A percentile compares a stretch with the other conserved stretches of the same genome.
Evolutionary conservation across 495 filamentous ascomycete genomes (phyloP).

Genomic region (Astrothelium macrocarpum): DNA sequence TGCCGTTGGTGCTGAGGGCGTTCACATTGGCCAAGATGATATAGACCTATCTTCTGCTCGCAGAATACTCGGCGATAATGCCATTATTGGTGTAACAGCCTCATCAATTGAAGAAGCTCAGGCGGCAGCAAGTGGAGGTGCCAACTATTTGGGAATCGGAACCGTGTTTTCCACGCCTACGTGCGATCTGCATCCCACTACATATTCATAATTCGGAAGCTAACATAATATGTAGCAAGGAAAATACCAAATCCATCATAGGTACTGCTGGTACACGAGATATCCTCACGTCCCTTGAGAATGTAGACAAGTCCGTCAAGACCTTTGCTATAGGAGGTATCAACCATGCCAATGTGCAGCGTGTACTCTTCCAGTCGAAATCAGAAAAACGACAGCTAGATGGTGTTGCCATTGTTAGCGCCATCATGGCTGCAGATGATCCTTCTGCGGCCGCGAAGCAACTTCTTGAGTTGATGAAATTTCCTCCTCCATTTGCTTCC

Average conservation of each 20-base stretch:
- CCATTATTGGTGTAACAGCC: slow-evolving; percentile 64
- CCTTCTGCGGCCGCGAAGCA: slow-evolving; percentile 50
- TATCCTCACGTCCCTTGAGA: slow-evolving; percentile 53
- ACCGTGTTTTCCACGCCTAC: slow-evolving; percentile 75
- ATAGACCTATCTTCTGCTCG: slow-evolving; percentile 64
- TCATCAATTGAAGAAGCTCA: slow-evolving; percentile 58
- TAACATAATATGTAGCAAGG: slow-evolving; percentile 31
- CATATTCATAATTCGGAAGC: slow-evolving; percentile 10
- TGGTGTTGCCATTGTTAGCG: slow-evolving; percentile 83
- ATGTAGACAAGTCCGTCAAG: slow-evolving; percentile 17
- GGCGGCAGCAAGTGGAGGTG: slow-evolving; percentile 57
- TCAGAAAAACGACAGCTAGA: slow-evolving; percentile 47
- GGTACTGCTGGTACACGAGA: slow-evolving; percentile 65
- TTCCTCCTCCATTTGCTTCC: slow-evolving; percentile 40
- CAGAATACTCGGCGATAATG: slow-evolving; percentile 58
- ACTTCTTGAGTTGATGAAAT: slow-evolving; percentile 43
- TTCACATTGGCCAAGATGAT: slow-evolving; percentile 93
- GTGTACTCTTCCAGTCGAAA: slow-evolving; percentile 58
- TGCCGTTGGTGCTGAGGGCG: slow-evolving; percentile 76
- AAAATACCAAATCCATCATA: slow-evolving; percentile 72
- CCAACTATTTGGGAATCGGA: slow-evolving; percentile 82
- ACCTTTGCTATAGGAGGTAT: slow-evolving; percentile 84
- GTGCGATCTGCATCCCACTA: slow-evolving; percentile 18
- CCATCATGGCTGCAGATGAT: slow-evolving; percentile 64
- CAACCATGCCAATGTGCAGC: slow-evolving; percentile 65